Percentiles rank a stretch among this genome's conserved stretches.
These are phyloP conservation scores for Pleochaeta shiraiana DNA, from an alignment of 2,329 filamentous ascomycete genomes.

Conservation along the genomic window DNA sequence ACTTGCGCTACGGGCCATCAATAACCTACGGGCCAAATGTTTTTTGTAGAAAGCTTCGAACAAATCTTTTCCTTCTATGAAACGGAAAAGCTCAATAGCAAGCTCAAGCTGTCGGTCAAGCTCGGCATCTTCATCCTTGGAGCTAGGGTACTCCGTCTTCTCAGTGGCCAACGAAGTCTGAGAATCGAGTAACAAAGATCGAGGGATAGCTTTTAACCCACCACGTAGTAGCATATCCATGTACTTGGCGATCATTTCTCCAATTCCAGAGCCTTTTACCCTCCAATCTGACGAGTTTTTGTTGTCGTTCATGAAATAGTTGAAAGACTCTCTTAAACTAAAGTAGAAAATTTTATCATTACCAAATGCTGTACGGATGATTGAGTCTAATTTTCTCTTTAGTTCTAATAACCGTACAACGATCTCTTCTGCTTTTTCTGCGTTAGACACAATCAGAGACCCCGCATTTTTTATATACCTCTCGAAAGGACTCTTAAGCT, in stretches of 20 bases:
- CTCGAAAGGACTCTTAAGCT: slow-evolving; percentile 51
- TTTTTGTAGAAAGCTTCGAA: slow-evolving; percentile 99
- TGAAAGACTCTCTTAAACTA: slow-evolving; percentile 65
- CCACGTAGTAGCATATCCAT: slow-evolving; percentile 76
- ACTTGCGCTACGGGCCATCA: slow-evolving; percentile 85
- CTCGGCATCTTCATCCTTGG: slow-evolving; percentile 76
- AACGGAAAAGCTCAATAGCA: slow-evolving; percentile 83
- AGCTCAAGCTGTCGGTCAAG: slow-evolving; percentile 84
- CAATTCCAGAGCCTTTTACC: slow-evolving; percentile 77
- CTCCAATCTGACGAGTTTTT: slow-evolving; percentile 51
- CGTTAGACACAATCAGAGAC: slow-evolving; percentile 57
- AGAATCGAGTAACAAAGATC: slow-evolving; percentile 38
- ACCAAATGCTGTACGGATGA: slow-evolving; percentile 56
- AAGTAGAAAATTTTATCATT: slow-evolving; percentile 58
- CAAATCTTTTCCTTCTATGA: slow-evolving; percentile 91
- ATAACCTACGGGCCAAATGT: slow-evolving; percentile 67
- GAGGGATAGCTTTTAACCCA: slow-evolving; percentile 64
- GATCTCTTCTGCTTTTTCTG: slow-evolving; percentile 63
- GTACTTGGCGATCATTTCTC: slow-evolving; percentile 97
- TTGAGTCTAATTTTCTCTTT: slow-evolving; percentile 55
- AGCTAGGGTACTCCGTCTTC: slow-evolving; percentile 39
- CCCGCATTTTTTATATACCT: slow-evolving; percentile 61
- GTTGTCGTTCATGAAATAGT: slow-evolving; percentile 75
- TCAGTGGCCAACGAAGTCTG: slow-evolving; percentile 35
- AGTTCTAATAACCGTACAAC: slow-evolving; percentile 61